Evolutionary conservation across 768 basidiomycete species (phyloP).

Genomic region (Suillus clintonianus): DNA sequence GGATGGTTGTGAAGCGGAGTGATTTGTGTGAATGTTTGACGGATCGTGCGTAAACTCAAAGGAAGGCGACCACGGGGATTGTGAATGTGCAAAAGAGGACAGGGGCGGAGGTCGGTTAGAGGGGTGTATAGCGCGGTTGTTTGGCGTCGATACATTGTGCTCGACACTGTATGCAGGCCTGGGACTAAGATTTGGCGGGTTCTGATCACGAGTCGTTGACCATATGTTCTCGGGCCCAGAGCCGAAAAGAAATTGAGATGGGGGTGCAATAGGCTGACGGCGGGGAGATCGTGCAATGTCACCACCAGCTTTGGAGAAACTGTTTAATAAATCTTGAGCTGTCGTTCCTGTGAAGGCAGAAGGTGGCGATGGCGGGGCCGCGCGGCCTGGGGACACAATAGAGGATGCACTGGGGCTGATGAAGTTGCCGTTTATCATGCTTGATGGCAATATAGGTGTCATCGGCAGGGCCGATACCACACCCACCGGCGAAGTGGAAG

Average conservation of each 20-base stretch:
- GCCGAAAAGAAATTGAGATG: constrained; percentile 53
- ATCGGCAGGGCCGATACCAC: constrained; percentile 16
- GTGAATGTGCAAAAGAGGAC: constrained; percentile 3
- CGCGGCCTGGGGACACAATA: constrained; percentile 20
- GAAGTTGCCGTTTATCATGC: constrained; percentile 8
- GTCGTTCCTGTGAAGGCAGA: constrained; percentile 44
- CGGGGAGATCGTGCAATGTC: constrained; percentile 18
- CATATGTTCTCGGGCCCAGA: constrained; percentile 57
- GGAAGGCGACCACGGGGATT: constrained; percentile 24
- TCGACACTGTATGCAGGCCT: constrained; percentile 4
- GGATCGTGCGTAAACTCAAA: constrained; percentile 25
- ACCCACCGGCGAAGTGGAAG: constrained; percentile 21
- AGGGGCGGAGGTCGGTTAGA: constrained; percentile 8
- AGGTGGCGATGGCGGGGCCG: constrained; percentile 24
- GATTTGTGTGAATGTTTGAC: neutral
- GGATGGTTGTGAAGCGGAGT: neutral
- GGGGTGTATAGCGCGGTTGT: constrained; percentile 15
- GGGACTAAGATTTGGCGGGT: constrained; percentile 12
- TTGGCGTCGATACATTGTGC: constrained; percentile 10
- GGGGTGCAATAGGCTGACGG: constrained; percentile 23
- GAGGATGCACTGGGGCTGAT: constrained; percentile 1
- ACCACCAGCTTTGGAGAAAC: constrained; percentile 24
- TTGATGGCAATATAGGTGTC: constrained; percentile 15
- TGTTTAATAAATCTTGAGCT: constrained; percentile 67
- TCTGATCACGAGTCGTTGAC: constrained; percentile 60